Evolutionary conservation across 768 basidiomycete genomes (phyloP).

Genomic region (Boletales sp.): DNA sequence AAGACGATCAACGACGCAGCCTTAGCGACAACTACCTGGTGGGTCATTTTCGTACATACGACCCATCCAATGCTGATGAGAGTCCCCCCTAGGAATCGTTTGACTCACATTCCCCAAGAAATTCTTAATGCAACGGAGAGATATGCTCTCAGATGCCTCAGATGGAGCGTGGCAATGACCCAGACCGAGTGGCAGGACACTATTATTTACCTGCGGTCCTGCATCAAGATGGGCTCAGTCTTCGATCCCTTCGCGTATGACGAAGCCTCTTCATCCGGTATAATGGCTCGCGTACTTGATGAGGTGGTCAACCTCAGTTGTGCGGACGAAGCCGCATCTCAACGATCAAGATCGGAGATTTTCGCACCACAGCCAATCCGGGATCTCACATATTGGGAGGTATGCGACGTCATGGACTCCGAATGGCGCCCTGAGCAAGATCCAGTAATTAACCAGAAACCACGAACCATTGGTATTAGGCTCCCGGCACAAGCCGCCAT

Average conservation of each 20-base stretch:
- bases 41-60: background rate
- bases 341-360: conserved; percentile 2
- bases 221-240: conserved; percentile 22
- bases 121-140: conserved; percentile 25
- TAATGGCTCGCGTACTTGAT: conserved; percentile 21
- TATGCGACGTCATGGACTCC: conserved; percentile 4
- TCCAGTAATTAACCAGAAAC: conserved; percentile 28
- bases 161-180: conserved; percentile 24
- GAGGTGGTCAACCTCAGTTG: conserved; percentile 12
- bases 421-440: conserved; percentile 32
- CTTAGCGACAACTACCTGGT: conserved; percentile 32
- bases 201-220: conserved; percentile 19
- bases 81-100: conserved; percentile 16
- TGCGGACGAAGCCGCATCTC: background rate
- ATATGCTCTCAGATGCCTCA: conserved; percentile 13
- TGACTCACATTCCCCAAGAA: conserved; percentile 19
- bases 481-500: conserved; percentile 22
- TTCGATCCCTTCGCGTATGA: conserved; percentile 25
- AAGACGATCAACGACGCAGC: conserved; percentile 32
- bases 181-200: conserved; percentile 20
- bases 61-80: conserved; percentile 4
- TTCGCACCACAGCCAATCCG: conserved; percentile 14
- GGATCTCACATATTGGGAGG: conserved; percentile 3
- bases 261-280: conserved; percentile 7
- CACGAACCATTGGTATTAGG: conserved; percentile 24